Conservation (phyloP, 1,139 yeast species). For the Debaryomycetaceae sp. region DNA sequence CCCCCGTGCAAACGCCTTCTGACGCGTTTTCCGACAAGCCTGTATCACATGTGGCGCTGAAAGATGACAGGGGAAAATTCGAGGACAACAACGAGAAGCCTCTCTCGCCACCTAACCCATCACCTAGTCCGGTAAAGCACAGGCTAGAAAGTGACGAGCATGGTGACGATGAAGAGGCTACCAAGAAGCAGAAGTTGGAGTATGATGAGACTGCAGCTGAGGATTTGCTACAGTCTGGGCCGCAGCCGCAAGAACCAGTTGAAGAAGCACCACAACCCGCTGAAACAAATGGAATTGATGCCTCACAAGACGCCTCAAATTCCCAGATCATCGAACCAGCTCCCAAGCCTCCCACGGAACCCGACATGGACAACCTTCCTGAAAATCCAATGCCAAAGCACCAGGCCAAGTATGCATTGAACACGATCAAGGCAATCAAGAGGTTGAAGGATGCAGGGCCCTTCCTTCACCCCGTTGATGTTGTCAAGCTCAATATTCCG, state of each 20-base stretch:
- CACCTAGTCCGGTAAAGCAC: constrained; percentile 41
- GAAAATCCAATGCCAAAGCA: constrained; percentile 77
- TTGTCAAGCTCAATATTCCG: constrained; percentile 83
- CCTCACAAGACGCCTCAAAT: constrained; percentile 6
- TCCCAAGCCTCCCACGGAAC: constrained; percentile 67
- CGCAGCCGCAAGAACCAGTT: constrained; percentile 4
- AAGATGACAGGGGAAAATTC: constrained; percentile 7
- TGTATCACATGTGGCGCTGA: constrained; percentile 1
- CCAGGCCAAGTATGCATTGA: constrained; percentile 68
- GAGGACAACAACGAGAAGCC: constrained; percentile 29
- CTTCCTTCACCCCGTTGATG: constrained; percentile 85
- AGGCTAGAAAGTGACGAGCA: constrained; percentile 23
- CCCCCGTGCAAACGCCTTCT: constrained; percentile 41
- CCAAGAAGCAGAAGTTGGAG: constrained; percentile 21
- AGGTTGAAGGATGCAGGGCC: constrained; percentile 92
- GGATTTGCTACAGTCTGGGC: constrained; percentile 7
- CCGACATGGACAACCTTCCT: constrained; percentile 67
- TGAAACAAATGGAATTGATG: constrained; percentile 6
- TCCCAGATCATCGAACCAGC: constrained; percentile 46
- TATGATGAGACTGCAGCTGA: constrained; percentile 8
- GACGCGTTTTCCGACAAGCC: constrained; percentile 15
- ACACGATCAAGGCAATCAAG: constrained; percentile 75
- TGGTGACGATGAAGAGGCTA: constrained; percentile 12
- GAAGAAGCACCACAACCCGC: constrained; percentile 5
- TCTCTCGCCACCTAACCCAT: constrained; percentile 43